Base-by-base conservation (phyloP, 352 stramenopile species). In the Globisporangium lucens region DNA sequence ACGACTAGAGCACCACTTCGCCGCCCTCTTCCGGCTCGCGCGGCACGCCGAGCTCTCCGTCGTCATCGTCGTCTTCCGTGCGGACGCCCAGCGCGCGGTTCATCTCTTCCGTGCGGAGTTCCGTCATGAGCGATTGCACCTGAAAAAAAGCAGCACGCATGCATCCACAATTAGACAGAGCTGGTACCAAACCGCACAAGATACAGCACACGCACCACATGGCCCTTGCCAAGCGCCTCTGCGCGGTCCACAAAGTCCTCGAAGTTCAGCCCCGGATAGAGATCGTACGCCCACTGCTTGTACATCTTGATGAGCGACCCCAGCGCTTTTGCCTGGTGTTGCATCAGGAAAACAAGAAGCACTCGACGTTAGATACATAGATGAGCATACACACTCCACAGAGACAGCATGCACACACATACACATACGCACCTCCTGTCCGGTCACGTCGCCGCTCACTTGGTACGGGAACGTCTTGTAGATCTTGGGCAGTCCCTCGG, bases 201-300 rank as follows among this genome's bases (percentile, higher is more conserved):
- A 53, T 1, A 30, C 2, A 59, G 10, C 12, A 17, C 9, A 63
- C 70, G 60, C 15, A 82, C 76, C 24, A 47, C 68, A 27, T 89
- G 81, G 5, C 71, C 74, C 51, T 90, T 90, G 20, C 81, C 80
- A 10, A 94, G 56, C 24, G 64, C 66, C 66, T 93, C 85, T 5
- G 83, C 69, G 13, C 85, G 74, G 10, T 91, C 85, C 29, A 91
- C 68, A 61, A 95, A 91, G 67, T 95, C 85, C 41, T 93, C 87
- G 68, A 95, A 89, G 53, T 91, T 86, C n/a, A 93, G 75, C 0
- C 83, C 84, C 20, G 87, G 85, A 61, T 90, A 93, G 43, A 95
- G 73, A 55, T 93, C 87, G 66, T 88, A 95, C 13, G 87, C 87
- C 87, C 87, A 95, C 61, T 95, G 83, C 62, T 90, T 92, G 78